These are phyloP conservation scores for Guadua angustifolia DNA, from an alignment of 176 grass and related monocot species.

Conservation along the genomic window DNA sequence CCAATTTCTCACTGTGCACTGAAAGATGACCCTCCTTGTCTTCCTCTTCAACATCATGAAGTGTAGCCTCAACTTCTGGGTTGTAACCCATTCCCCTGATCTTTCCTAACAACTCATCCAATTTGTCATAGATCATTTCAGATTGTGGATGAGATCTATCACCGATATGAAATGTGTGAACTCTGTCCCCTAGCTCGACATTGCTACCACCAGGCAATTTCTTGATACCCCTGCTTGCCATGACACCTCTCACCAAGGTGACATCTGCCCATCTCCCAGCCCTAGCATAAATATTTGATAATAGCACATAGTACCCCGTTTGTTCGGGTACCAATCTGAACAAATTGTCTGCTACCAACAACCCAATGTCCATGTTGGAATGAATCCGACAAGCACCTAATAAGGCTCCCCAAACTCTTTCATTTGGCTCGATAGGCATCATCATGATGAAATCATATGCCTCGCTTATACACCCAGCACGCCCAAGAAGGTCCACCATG, in stretches of 20 bases:
- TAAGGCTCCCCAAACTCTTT: constrained; percentile 74
- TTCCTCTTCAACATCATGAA: constrained; percentile 91
- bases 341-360: constrained; percentile 65
- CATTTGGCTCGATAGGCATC: constrained; percentile 73
- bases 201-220: constrained; percentile 71
- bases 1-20: constrained; percentile 77
- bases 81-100: constrained; percentile 77
- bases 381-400: constrained; percentile 78
- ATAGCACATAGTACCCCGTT: constrained; percentile 80
- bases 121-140: constrained; percentile 69
- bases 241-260: constrained; percentile 59
- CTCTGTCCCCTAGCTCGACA: constrained; percentile 62
- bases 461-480: constrained; percentile 64
- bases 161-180: constrained; percentile 72
- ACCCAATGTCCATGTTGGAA: constrained; percentile 80
- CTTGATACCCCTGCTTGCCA: constrained; percentile 73
- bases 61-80: constrained; percentile 59
- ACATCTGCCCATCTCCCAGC: constrained; percentile 78
- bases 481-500: too few species aligned
- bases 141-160: constrained; percentile 72
- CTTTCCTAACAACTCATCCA: constrained; percentile 58
- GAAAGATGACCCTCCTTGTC: constrained; percentile 76
- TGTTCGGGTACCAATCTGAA: constrained; percentile 72
- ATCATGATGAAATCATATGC: constrained; percentile 70
- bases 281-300: constrained; percentile 88